Percentiles rank a stretch among this genome's conserved stretches.
phyloP scores from a whole-genome alignment of 129 eudicot genomes.

The Solidago caesia region DNA sequence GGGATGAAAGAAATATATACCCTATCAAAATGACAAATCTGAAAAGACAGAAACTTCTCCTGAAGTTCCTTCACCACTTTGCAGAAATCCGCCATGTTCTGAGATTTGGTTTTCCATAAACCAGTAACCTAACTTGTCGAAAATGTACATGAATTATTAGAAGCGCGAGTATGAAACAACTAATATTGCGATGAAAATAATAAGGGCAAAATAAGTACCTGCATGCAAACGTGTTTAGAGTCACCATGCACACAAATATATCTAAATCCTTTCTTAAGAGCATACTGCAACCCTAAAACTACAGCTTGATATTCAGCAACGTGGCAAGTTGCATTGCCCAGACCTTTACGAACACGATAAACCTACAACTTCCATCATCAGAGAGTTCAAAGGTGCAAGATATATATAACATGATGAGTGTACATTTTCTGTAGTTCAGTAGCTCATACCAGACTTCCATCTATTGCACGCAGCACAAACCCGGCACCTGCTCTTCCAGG shows the following conservation, averaged over 20 bases:
- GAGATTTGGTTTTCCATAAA: slow-evolving; percentile 74
- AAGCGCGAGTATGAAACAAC: neutral
- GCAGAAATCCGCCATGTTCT: slow-evolving; percentile 80
- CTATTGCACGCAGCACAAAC: neutral
- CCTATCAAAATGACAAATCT: slow-evolving; percentile 78
- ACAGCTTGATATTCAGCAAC: slow-evolving; percentile 1
- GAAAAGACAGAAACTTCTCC: slow-evolving; percentile 64
- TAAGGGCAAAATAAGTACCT: neutral
- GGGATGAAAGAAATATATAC: slow-evolving; percentile 30
- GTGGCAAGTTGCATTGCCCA: neutral
- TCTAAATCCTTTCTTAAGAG: neutral
- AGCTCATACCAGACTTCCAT: neutral
- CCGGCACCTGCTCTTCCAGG: neutral
- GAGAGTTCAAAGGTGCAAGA: no score
- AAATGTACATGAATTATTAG: slow-evolving; percentile 6
- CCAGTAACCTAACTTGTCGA: slow-evolving; percentile 65
- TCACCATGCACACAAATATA: neutral
- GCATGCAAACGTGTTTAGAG: neutral
- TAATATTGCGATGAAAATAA: no score
- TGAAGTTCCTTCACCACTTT: slow-evolving; percentile 74
- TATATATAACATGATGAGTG: no score
- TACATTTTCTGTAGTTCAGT: no score
- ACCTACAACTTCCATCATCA: no score
- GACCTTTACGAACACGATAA: neutral
- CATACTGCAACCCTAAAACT: neutral